phyloP scores from a whole-genome alignment of 306 rosid genomes.

The Glycine soja region DNA sequence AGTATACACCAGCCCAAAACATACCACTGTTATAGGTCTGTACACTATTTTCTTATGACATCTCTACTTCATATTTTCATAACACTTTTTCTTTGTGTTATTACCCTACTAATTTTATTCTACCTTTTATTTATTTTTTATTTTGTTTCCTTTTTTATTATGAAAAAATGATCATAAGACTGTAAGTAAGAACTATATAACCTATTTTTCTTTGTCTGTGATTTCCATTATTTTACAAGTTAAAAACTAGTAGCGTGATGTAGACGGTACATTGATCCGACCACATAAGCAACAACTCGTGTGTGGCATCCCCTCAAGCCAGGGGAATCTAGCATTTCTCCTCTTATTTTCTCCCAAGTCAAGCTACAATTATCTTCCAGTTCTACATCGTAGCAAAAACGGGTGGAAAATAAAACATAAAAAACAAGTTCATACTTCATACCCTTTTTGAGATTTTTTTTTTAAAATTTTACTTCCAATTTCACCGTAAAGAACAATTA shows the following conservation, averaged over 20 bases:
- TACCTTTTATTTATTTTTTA: too few relatives aligned
- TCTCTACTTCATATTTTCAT: too few relatives aligned
- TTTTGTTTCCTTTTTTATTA: too few relatives aligned
- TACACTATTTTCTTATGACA: background rate
- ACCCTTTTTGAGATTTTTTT: too few relatives aligned
- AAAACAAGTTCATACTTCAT: background rate
- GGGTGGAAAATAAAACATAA: background rate
- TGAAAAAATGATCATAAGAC: too few relatives aligned
- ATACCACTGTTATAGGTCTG: background rate
- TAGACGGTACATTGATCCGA: background rate
- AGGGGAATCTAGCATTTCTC: too few relatives aligned
- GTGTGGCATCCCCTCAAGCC: background rate
- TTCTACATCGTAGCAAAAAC: background rate
- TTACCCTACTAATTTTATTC: too few relatives aligned
- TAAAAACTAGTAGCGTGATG: slow-evolving; percentile 1
- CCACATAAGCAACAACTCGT: background rate
- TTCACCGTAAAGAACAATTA: background rate
- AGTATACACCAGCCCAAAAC: background rate
- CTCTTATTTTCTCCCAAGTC: background rate
- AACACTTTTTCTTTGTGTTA: too few relatives aligned
- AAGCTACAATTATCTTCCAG: background rate
- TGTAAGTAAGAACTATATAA: too few relatives aligned
- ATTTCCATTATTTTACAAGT: background rate
- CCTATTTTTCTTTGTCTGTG: too few relatives aligned
- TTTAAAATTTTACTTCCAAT: too few relatives aligned